A percentile compares a stretch with the other conserved stretches of the same genome.
These are phyloP conservation scores for Orbilia ellipsospora DNA, from an alignment of 2,329 filamentous ascomycete species.

Conservation along the genomic window DNA sequence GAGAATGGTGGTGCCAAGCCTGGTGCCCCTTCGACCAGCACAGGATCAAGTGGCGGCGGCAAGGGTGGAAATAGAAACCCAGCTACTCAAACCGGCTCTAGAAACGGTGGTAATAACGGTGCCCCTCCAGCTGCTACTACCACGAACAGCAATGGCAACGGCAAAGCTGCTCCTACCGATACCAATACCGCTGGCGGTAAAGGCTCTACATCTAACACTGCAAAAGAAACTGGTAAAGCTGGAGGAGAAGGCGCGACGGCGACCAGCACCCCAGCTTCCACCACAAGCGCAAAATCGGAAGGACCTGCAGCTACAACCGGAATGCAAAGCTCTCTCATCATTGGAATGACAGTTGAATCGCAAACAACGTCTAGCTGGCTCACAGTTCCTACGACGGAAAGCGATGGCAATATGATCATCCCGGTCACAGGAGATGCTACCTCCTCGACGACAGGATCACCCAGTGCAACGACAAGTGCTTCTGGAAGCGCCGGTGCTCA, in stretches of 20 bases:
- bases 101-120: neutral
- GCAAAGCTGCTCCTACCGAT: neutral
- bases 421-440: constrained; percentile 7
- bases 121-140: constrained; percentile 23
- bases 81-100: constrained; percentile 7
- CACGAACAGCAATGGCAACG: constrained; percentile 5
- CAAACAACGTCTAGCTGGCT: neutral
- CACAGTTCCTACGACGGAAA: neutral
- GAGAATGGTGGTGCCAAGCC: constrained; percentile 13
- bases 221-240: neutral
- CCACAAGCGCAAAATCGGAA: neutral
- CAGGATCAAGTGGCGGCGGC: too few species aligned
- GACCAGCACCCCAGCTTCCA: constrained; percentile 1
- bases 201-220: constrained; percentile 4
- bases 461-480: constrained; percentile 17
- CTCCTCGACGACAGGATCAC: constrained; percentile 7
- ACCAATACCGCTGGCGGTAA: neutral
- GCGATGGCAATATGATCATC: constrained; percentile 12
- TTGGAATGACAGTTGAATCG: neutral
- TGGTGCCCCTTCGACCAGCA: constrained; percentile 3
- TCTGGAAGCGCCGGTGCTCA: constrained; percentile 22
- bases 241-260: constrained; percentile 3
- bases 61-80: neutral
- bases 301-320: neutral
- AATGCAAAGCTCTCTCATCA: constrained; percentile 6